Evolutionary conservation across 768 basidiomycete species (phyloP), one percentile per base, ranked within the genome.

Genomic region (Pholiota microspora): DNA sequence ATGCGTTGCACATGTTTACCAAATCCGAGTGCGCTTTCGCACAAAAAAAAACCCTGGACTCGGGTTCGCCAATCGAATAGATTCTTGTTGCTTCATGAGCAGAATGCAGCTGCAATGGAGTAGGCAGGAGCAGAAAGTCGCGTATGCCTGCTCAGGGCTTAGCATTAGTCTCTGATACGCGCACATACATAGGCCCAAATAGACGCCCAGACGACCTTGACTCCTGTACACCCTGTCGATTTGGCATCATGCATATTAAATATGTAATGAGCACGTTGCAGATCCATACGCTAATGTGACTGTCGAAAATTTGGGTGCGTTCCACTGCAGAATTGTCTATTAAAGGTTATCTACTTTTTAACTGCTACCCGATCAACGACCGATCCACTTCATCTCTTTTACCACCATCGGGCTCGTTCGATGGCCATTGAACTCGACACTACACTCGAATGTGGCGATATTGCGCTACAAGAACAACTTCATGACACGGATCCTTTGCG

Each of bases 401-500:
- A 29, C 46, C 35, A 47, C 49, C 50, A 58, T 8, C 32, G 29
- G 23, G 16, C 21, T 42, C 45, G 31, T 58, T 35, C 38, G 29
- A 51, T 45, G 24, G 13, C 47, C 28, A 32, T 55, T 44, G 45
- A 50, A 38, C 52, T 42, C 23, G 55, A 49, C 29, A 18, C 25
- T 18, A 29, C 45, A 18, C 15, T 32, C 44, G 16, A 54, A 28
- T 27, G 53, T 38, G 56, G 61, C 54, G 63, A 71, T 28, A 70
- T 85, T 23, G 75, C 74, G 21, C 69, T 73, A 49, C 80, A 85
- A 51, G 84, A 86, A 61, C 62, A 66, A 18, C 77, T 85, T 42
- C 84, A 86, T 63, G 57, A 62, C n/a, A 66, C 73, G 28, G 79
- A 85, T 60, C 85, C 85, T 46, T 76, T 88, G 51, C 76, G 83